Evolutionary conservation across 148 eudicot species (phyloP).

Genomic region (Vaccinium darrowii): DNA sequence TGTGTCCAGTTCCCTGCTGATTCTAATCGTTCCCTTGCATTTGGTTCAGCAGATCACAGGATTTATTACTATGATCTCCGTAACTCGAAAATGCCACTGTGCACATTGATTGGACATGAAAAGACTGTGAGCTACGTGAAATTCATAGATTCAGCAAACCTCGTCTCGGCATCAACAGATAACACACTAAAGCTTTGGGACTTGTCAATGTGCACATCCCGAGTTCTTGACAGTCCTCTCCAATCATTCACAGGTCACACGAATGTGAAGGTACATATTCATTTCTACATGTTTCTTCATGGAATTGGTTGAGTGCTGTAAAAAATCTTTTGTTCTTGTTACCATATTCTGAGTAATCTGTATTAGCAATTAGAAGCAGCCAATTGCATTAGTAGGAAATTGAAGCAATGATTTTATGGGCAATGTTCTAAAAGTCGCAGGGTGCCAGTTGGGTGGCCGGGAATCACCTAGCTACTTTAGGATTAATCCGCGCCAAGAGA

Average conservation of each 20-base stretch:
- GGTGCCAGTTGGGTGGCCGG: no score
- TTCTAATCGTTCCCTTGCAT: conserved; percentile 77
- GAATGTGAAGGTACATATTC: conserved; percentile 70
- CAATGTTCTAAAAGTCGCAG: no score
- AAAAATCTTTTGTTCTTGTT: background rate
- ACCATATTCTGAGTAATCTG: background rate
- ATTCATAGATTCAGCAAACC: conserved; percentile 73
- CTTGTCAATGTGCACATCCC: conserved; percentile 68
- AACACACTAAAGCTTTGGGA: conserved; percentile 97
- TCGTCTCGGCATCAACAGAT: conserved; percentile 91
- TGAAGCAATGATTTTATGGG: background rate
- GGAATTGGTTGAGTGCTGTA: background rate
- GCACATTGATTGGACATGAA: conserved; percentile 83
- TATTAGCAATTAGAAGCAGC: background rate
- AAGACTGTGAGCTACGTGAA: conserved; percentile 96
- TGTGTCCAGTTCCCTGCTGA: conserved; percentile 85
- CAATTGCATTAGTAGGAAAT: background rate
- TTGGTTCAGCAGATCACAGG: conserved; percentile 98
- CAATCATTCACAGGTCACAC: conserved; percentile 90
- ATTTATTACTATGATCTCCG: conserved; percentile 92
- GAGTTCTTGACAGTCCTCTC: conserved; percentile 73
- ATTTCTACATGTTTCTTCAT: background rate
- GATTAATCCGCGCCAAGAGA: no score
- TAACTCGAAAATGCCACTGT: conserved; percentile 67
- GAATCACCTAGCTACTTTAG: no score